phyloP scores from a whole-genome alignment of 2,329 filamentous ascomycete genomes.

The Aphanocladium album region DNA sequence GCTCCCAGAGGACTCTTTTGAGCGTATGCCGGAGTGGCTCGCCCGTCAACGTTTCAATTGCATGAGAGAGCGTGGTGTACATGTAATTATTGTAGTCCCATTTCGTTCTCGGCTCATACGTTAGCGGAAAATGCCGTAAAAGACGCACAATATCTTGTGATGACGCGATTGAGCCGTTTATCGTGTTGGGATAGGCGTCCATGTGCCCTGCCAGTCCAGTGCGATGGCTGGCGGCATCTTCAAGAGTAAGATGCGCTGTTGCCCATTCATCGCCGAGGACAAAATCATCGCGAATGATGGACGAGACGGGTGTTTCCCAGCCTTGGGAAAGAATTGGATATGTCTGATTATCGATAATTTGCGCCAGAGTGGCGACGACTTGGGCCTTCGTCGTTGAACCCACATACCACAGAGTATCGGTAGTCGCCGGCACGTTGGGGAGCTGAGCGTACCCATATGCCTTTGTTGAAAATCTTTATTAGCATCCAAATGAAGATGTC shows the following conservation, averaged over 20 bases:
- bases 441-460: conserved; percentile 26
- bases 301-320: conserved; percentile 44
- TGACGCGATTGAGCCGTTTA: conserved; percentile 26
- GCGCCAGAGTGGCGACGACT: conserved; percentile 44
- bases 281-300: conserved; percentile 47
- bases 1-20: conserved; percentile 37
- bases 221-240: conserved; percentile 50
- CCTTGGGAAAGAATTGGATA: conserved; percentile 26
- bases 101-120: conserved; percentile 37
- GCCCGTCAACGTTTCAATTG: conserved; percentile 39
- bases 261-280: conserved; percentile 41
- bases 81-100: conserved; percentile 50
- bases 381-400: conserved; percentile 55
- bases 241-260: conserved; percentile 45
- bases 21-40: conserved; percentile 36
- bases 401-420: conserved; percentile 48
- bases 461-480: conserved; percentile 14
- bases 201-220: conserved; percentile 45
- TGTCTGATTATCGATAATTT: conserved; percentile 40
- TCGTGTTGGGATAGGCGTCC: conserved; percentile 16
- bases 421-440: conserved; percentile 35
- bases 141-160: conserved; percentile 35
- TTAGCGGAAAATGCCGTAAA: conserved; percentile 40
- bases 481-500: background rate
- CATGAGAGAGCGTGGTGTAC: conserved; percentile 39